phyloP scores from a whole-genome alignment of 306 rosid genomes.

The Phaseolus lunatus region DNA sequence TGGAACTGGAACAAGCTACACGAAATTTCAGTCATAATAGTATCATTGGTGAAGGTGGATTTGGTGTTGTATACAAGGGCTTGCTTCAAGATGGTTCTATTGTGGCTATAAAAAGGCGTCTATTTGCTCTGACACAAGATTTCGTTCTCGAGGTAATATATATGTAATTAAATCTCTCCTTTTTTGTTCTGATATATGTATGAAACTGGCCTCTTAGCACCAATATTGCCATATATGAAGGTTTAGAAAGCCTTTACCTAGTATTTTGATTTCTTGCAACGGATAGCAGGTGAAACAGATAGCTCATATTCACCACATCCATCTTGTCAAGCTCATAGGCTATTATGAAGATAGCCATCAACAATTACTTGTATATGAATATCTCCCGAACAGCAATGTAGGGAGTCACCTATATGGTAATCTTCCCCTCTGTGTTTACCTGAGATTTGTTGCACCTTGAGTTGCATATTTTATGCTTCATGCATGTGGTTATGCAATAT shows the following conservation, averaged over 20 bases:
- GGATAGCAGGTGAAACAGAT: slow-evolving; percentile 61
- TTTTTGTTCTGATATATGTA: neutral
- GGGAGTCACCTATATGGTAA: slow-evolving; percentile 77
- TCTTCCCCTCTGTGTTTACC: slow-evolving; percentile 40
- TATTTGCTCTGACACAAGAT: slow-evolving; percentile 51
- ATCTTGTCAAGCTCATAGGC: slow-evolving; percentile 71
- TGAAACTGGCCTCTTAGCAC: neutral
- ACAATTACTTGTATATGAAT: slow-evolving; percentile 71
- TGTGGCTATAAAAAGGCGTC: slow-evolving; percentile 72
- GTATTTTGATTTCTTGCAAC: slow-evolving; percentile 11
- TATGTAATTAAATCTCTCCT: neutral
- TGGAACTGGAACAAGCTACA: slow-evolving; percentile 73
- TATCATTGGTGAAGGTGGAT: slow-evolving; percentile 69
- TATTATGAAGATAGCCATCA: slow-evolving; percentile 65
- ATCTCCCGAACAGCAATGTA: slow-evolving; percentile 68
- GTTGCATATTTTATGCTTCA: slow-evolving; percentile 1
- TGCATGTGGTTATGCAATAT: slow-evolving; percentile 51
- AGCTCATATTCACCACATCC: slow-evolving; percentile 58
- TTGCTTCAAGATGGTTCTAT: slow-evolving; percentile 80
- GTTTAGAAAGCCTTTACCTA: neutral
- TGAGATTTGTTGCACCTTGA: slow-evolving; percentile 22
- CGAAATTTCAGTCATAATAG: slow-evolving; percentile 59
- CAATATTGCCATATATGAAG: neutral
- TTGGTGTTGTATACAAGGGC: slow-evolving; percentile 75
- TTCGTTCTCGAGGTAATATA: slow-evolving; percentile 62